Evolutionary conservation across 768 basidiomycete genomes (phyloP).

Genomic region (Trametes gibbosa): DNA sequence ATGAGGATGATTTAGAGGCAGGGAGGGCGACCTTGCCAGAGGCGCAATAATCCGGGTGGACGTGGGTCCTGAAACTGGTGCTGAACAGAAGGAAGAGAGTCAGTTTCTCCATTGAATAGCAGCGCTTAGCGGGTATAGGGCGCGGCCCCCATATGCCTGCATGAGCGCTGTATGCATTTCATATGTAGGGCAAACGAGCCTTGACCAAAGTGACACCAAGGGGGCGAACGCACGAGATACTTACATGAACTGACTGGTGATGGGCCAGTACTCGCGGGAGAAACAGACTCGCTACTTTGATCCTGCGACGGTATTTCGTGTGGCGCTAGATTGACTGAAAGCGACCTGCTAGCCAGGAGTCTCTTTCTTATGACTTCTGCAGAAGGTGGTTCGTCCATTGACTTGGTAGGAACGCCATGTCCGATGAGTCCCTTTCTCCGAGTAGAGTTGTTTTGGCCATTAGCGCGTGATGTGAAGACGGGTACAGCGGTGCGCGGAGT

Average conservation of each 20-base stretch:
- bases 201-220: too few relatives aligned
- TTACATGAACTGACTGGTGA: conserved; percentile 1
- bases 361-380: conserved; percentile 23
- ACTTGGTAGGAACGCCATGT: conserved; percentile 29
- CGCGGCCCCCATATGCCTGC: too few relatives aligned
- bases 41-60: conserved; percentile 35
- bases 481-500: conserved; percentile 41
- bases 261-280: background rate
- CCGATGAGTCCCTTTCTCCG: conserved; percentile 59
- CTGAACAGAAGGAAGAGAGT: background rate
- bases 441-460: conserved; percentile 6
- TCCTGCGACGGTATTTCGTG: conserved; percentile 35
- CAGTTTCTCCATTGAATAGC: background rate
- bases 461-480: conserved; percentile 30
- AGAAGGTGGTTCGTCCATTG: conserved; percentile 24
- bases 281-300: background rate
- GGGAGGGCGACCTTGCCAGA: conserved; percentile 39
- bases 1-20: conserved; percentile 67
- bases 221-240: background rate
- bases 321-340: conserved; percentile 62
- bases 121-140: too few relatives aligned
- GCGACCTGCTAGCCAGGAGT: conserved; percentile 51
- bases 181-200: too few relatives aligned
- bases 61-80: conserved; percentile 7
- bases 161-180: too few relatives aligned